Percentiles rank a stretch among this genome's conserved stretches.
phyloP scores from a whole-genome alignment of 2,329 filamentous ascomycete genomes.

The Paecilomyces formosus region DNA sequence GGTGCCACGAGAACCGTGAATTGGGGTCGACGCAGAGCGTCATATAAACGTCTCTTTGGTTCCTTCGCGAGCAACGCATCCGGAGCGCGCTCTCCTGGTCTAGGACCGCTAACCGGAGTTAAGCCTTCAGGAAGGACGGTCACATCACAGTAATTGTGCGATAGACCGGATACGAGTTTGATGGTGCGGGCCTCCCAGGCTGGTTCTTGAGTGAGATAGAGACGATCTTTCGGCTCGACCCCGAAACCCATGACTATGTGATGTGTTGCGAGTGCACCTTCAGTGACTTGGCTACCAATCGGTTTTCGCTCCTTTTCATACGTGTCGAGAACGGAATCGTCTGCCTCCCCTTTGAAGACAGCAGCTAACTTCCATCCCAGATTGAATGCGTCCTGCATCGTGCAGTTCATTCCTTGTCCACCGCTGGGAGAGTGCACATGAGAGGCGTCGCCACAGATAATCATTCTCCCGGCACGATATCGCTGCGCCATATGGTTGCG shows the following conservation, averaged over 20 bases:
- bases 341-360: conserved; percentile 8
- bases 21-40: neutral
- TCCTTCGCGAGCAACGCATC: neutral
- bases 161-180: neutral
- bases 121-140: neutral
- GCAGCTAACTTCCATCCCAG: conserved; percentile 15
- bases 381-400: conserved; percentile 15
- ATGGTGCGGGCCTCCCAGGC: neutral
- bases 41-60: neutral
- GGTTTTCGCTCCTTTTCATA: conserved; percentile 10
- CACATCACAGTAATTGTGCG: neutral
- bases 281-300: neutral
- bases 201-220: neutral
- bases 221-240: neutral
- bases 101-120: neutral
- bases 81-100: neutral
- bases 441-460: conserved; percentile 11
- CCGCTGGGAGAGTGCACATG: conserved; percentile 13
- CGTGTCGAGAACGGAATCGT: conserved; percentile 6
- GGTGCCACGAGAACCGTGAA: neutral
- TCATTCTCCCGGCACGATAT: neutral
- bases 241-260: neutral
- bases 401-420: conserved; percentile 15
- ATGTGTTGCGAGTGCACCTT: neutral
- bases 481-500: neutral